phyloP scores from a whole-genome alignment of 2,329 filamentous ascomycete genomes.

The Sarocladium oryzae region DNA sequence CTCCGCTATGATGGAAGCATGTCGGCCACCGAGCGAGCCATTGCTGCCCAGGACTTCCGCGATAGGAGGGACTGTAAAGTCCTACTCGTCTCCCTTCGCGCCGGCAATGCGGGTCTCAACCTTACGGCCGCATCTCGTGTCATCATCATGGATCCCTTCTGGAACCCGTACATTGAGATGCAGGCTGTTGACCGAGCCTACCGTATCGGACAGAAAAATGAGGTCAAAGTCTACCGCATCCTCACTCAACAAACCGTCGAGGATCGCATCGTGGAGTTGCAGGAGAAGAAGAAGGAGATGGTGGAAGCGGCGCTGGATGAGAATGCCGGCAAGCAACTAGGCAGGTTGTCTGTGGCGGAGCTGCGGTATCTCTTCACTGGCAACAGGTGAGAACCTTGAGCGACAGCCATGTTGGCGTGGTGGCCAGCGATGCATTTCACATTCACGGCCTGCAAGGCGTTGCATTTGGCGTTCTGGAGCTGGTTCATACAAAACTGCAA shows the following conservation, averaged over 20 bases:
- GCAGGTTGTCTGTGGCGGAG: constrained; percentile 59
- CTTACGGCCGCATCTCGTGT: constrained; percentile 76
- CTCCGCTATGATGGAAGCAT: constrained; percentile 78
- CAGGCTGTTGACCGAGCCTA: constrained; percentile 88
- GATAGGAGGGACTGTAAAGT: constrained; percentile 59
- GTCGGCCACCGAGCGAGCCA: constrained; percentile 61
- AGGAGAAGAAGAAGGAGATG: constrained; percentile 70
- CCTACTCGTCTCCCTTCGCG: constrained; percentile 74
- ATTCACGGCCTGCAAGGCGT: too few species aligned
- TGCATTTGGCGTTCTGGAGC: too few species aligned
- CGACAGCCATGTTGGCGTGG: too few species aligned
- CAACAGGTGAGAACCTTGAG: not conserved
- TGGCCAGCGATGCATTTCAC: too few species aligned
- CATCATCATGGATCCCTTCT: constrained; percentile 88
- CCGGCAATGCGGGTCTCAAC: constrained; percentile 81
- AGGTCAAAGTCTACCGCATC: constrained; percentile 75
- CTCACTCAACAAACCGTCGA: constrained; percentile 75
- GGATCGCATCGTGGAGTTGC: constrained; percentile 74
- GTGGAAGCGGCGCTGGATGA: constrained; percentile 79
- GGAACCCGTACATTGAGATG: constrained; percentile 90
- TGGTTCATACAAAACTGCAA: too few species aligned
- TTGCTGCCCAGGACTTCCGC: constrained; percentile 60
- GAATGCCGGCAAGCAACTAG: constrained; percentile 58
- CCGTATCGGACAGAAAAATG: constrained; percentile 70
- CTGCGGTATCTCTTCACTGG: constrained; percentile 59